Base-by-base conservation (phyloP, 352 stramenopile genomes). In the Pythium periplocum region DNA sequence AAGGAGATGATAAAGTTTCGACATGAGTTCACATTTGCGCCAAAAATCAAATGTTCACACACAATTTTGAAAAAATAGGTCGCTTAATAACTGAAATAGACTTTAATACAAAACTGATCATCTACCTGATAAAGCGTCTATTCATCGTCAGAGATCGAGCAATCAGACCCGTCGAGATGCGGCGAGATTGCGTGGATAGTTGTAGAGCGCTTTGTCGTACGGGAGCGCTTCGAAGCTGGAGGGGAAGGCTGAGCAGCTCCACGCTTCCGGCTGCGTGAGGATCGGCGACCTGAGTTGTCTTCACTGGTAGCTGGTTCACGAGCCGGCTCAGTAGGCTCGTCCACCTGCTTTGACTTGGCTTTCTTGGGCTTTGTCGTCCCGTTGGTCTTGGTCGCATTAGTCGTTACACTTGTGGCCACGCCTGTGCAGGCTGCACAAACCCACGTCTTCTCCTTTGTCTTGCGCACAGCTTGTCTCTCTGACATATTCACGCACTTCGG, bases 401-500 rank as follows among this genome's bases (percentile, higher is more conserved):
- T 8, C 6, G 32, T 32, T 4, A 41, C 4, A 36, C 59, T 68
- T 3, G 46, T 41, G 2, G 56, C 38, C 17, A 64, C 66, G 17
- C 56, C 63, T 26, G 52, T 60, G 46, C 71, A 81, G 43, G 47
- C 51, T 4, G 44, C 17, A 62, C 71, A 81, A 8, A 74, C 39
- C 71, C 71, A 81, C 12, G 54, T 55, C 40, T 73, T 69, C 48
- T 71, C 63, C 39, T 90, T 90, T 5, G 66, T 56, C 53, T 78
- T 85, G 10, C 71, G 71, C 30, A 59, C 55, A 4, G 78, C 80
- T 30, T 90, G 78, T 0, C 80, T 71, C 26, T 83, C 76, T 7
- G 83, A 88, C 66, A 93, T 87, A 48, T 90, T 84, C 10, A 91
- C 69, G 56, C 83, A 94, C 58, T 86, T 89, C 0, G 83, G 69